Conservation (phyloP, 257 asterid genomes). For the Gynochthodes officinalis region DNA sequence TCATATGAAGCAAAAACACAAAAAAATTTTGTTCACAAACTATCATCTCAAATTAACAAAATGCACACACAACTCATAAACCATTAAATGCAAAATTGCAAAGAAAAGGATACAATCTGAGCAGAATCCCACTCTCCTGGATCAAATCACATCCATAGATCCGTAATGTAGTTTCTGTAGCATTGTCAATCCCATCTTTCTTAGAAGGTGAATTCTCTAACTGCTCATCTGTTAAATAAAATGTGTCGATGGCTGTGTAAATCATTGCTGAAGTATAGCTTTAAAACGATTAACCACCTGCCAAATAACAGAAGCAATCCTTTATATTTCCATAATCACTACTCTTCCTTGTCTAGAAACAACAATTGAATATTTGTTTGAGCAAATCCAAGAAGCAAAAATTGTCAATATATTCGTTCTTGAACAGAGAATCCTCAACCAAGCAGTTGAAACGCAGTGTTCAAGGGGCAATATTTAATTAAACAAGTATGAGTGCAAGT, state of each 20-base stretch:
- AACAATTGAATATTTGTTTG: no score
- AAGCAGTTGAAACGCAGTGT: no score
- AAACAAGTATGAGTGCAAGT: no score
- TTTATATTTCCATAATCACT: not conserved
- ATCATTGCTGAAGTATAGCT: slow-evolving; percentile 42
- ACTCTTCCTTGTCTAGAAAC: not conserved
- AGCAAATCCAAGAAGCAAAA: no score
- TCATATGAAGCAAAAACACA: slow-evolving; percentile 44
- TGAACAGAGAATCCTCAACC: no score
- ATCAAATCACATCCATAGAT: slow-evolving; percentile 94
- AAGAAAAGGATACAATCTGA: slow-evolving; percentile 70
- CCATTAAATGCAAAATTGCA: not conserved
- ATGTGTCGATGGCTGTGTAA: slow-evolving; percentile 85
- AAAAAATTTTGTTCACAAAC: no score
- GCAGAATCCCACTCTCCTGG: slow-evolving; percentile 94
- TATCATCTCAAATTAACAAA: not conserved
- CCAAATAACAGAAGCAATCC: not conserved
- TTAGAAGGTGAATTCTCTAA: slow-evolving; percentile 72
- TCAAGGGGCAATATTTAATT: no score
- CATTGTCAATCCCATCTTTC: slow-evolving; percentile 80
- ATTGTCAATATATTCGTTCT: no score
- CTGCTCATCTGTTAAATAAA: slow-evolving; percentile 78
- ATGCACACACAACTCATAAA: slow-evolving; percentile 4
- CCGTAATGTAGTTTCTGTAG: slow-evolving; percentile 76
- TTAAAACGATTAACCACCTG: not conserved